A percentile compares a stretch with the other conserved stretches of the same genome.
phyloP scores from a whole-genome alignment of 306 rosid species.

The Rosa chinensis region DNA sequence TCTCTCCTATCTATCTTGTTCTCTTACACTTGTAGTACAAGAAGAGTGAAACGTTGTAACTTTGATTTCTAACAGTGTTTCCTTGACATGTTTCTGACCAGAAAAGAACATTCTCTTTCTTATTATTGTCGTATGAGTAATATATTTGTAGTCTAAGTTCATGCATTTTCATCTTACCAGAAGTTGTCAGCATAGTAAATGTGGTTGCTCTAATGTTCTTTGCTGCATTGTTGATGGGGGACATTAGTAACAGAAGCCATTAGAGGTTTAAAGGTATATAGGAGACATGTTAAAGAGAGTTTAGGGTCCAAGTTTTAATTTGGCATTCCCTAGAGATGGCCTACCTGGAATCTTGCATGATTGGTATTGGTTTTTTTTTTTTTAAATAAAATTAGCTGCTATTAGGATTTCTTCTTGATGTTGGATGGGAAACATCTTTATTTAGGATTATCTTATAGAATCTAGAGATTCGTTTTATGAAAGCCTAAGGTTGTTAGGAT shows the following conservation, averaged over 20 bases:
- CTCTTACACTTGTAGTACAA: not conserved
- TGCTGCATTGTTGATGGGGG: not conserved
- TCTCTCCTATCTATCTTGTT: not conserved
- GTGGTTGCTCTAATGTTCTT: not conserved
- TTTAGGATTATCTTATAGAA: not conserved
- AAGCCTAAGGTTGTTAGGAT: not conserved
- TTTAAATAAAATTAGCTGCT: not conserved
- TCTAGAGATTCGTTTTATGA: not conserved
- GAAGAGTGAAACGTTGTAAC: not conserved
- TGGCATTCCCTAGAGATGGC: not conserved
- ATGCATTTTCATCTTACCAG: not conserved
- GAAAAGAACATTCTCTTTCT: not conserved
- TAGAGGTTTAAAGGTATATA: not conserved
- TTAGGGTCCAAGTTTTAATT: not conserved
- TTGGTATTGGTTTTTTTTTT: not conserved
- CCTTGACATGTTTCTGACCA: not conserved
- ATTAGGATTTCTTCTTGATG: not conserved
- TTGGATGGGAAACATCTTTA: not conserved
- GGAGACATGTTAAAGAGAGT: not conserved
- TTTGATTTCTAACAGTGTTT: not conserved
- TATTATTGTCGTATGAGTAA: not conserved
- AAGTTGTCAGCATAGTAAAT: not conserved
- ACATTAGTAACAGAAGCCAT: not conserved
- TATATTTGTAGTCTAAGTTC: not conserved
- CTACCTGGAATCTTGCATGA: not conserved